phyloP scores from a whole-genome alignment of 352 stramenopile genomes.

The Pythium myriotylum region DNA sequence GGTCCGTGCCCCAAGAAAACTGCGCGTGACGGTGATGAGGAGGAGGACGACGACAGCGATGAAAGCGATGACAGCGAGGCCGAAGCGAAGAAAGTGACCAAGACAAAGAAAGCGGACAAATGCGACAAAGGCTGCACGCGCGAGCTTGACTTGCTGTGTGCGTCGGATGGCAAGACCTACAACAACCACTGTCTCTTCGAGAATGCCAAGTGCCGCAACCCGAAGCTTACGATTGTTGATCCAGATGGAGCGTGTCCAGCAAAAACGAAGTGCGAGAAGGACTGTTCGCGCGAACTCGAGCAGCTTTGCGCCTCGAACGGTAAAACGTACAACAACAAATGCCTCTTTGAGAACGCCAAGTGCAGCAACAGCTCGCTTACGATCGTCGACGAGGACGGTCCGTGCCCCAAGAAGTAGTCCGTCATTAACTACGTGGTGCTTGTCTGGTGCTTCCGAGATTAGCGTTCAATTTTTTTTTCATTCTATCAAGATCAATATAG shows the following conservation, averaged over 20 bases:
- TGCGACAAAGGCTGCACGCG: conserved; percentile 25
- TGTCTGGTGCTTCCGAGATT: background rate
- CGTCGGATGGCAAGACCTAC: conserved; percentile 31
- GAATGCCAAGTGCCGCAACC: conserved; percentile 19
- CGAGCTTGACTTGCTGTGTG: conserved; percentile 23
- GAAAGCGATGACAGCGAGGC: conserved; percentile 7
- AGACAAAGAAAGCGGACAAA: conserved; percentile 9
- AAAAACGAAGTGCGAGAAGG: conserved; percentile 20
- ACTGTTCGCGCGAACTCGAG: conserved; percentile 15
- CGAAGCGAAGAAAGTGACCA: conserved; percentile 6
- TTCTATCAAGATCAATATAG: too few relatives aligned
- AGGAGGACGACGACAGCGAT: background rate
- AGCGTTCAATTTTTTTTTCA: too few relatives aligned
- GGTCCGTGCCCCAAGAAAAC: conserved; percentile 8
- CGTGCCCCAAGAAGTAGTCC: conserved; percentile 11
- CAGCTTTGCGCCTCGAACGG: conserved; percentile 19
- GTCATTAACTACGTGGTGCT: background rate
- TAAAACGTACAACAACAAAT: conserved; percentile 25
- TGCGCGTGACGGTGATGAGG: background rate
- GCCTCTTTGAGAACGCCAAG: conserved; percentile 19
- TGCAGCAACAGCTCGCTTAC: conserved; percentile 17
- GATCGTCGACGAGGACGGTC: conserved; percentile 10
- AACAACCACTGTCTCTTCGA: conserved; percentile 35
- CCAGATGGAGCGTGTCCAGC: conserved; percentile 9
- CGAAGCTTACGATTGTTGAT: conserved; percentile 18